phyloP scores from a whole-genome alignment of 176 grass and related monocot genomes.

The Zoysia pacifica region DNA sequence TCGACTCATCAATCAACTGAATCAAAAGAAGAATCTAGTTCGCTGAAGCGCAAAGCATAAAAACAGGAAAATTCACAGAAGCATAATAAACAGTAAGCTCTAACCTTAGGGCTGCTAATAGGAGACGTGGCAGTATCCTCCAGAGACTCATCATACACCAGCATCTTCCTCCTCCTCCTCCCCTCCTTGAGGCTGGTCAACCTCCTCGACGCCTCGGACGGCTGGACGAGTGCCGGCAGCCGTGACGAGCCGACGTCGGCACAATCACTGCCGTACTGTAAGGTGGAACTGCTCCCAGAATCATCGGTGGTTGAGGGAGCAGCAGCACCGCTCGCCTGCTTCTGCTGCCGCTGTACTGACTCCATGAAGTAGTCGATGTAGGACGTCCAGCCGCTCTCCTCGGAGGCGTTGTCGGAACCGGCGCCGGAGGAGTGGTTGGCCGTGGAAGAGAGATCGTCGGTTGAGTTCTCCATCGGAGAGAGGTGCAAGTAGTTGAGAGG shows the following conservation, averaged over 20 bases:
- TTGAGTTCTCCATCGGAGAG: constrained; percentile 17
- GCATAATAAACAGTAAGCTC: constrained; percentile 10
- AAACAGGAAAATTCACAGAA: too few species aligned
- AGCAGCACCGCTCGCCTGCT: not conserved
- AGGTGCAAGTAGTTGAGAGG: constrained; percentile 3
- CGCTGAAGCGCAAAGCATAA: not conserved
- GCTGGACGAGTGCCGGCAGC: not conserved
- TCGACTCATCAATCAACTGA: constrained; percentile 33
- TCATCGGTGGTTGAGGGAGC: constrained; percentile 13
- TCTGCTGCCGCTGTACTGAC: not conserved
- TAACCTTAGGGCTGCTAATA: constrained; percentile 44
- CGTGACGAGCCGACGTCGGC: not conserved
- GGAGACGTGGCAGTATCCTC: constrained; percentile 57
- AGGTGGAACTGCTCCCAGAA: not conserved
- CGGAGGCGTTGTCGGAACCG: not conserved
- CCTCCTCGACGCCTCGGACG: constrained; percentile 24
- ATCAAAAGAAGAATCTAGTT: not conserved
- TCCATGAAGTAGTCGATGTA: constrained; percentile 55
- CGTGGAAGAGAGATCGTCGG: constrained; percentile 11
- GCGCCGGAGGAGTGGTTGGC: constrained; percentile 1
- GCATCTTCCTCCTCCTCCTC: constrained; percentile 21
- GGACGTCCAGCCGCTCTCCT: constrained; percentile 53
- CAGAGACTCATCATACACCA: constrained; percentile 40
- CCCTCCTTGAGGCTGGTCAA: constrained; percentile 6
- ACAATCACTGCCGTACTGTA: not conserved